Evolutionary conservation across 2,329 filamentous ascomycete genomes (phyloP), one percentile per base, ranked within the genome.

Genomic region (Exophiala lecanii-corni): DNA sequence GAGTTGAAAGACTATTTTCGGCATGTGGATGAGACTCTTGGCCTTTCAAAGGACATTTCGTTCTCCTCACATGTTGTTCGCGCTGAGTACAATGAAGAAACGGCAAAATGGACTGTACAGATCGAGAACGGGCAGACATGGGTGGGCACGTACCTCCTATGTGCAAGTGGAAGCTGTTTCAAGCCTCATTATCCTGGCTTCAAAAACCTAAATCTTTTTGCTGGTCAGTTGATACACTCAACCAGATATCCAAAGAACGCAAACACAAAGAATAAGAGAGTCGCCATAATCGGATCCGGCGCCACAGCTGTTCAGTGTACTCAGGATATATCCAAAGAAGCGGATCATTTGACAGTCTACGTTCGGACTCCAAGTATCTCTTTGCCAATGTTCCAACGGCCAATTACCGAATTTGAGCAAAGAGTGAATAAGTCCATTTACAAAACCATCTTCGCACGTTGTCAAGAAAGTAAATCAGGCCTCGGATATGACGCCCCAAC

Each of bases 291-390:
- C 19, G 81, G 81, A 5, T 82, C 79, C 0, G 81, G 81, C 1
- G 76, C 79, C 0, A 78, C 78, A 0, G 80, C 79, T 1, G 73
- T 84, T 1, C 81, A 84, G 53, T 73, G 82, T 34, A 70, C 74
- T 0, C 81, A 85, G 50, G 78, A 77, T 36, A 75, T 74, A 58
- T 75, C 71, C 2, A 73, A 74, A 3, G 59, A 69, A 7, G 77
- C 72, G 0, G 69, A 66, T 3, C 60, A 73, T 2, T 53, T 85
- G 9, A 71, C 63, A 4, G 54, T 64, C 2, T 65, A 84, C 59
- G 78, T 84, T 55, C 72, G 82, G 9, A 83, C 79, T 1, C 81
- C 82, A 0, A 85, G 84, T 51, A 61, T 81, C 4, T 76, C 76
- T 2, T 55, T 84, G 1, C 79, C 79, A 0, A 82, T 85, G 78